Conservation (phyloP, 2,329 filamentous ascomycete genomes). For the Neocatenulostroma microsporum region DNA sequence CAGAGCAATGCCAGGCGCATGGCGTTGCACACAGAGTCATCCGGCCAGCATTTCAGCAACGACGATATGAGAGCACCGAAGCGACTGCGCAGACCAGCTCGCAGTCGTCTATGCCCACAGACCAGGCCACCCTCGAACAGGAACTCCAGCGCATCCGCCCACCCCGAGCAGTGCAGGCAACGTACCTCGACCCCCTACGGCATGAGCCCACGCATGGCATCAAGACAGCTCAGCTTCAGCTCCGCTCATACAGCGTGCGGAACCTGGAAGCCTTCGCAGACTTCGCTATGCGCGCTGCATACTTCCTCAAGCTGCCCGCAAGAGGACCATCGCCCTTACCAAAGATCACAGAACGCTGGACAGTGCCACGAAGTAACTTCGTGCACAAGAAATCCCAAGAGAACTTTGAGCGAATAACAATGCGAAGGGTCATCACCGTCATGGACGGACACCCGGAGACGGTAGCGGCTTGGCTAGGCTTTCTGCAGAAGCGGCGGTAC, state of each 20-base stretch:
- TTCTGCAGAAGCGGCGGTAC: conserved; percentile 83
- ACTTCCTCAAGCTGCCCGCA: conserved; percentile 82
- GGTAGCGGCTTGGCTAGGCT: conserved; percentile 87
- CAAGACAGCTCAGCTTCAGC: conserved; percentile 80
- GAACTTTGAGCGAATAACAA: conserved; percentile 89
- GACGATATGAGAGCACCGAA: conserved; percentile 2
- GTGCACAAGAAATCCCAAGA: conserved; percentile 97
- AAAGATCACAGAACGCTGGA: conserved; percentile 85
- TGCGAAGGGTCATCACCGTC: conserved; percentile 82
- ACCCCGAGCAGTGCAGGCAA: conserved; percentile 72
- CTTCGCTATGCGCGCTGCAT: conserved; percentile 88
- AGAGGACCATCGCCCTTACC: conserved; percentile 81
- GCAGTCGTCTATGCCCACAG: conserved; percentile 6
- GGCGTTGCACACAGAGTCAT: no score
- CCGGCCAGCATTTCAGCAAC: conserved; percentile 4
- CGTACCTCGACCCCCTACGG: conserved; percentile 78
- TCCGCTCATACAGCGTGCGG: conserved; percentile 82
- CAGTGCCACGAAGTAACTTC: conserved; percentile 79
- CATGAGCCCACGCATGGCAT: conserved; percentile 66
- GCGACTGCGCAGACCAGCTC: conserved; percentile 1
- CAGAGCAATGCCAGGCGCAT: conserved; percentile 21
- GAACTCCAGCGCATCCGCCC: conserved; percentile 45
- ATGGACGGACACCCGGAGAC: conserved; percentile 82
- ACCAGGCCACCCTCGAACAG: conserved; percentile 11
- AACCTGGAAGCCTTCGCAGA: conserved; percentile 93